Evolutionary conservation across 768 basidiomycete species (phyloP), one percentile per base, ranked within the genome.

Genomic region (Gyrodon lividus): DNA sequence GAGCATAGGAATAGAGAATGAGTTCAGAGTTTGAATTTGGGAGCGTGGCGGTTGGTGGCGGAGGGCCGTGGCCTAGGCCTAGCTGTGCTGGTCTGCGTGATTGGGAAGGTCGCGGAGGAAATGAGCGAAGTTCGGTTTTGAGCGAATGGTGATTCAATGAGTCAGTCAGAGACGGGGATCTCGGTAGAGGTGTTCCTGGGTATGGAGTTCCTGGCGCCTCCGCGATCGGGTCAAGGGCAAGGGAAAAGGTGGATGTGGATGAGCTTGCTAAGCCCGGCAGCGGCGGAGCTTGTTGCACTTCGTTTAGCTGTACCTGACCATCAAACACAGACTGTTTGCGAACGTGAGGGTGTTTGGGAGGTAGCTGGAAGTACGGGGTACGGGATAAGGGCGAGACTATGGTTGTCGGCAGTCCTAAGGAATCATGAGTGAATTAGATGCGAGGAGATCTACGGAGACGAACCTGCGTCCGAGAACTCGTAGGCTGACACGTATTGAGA

Each of bases 1-100:
- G 89, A 0, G 84, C 89, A 58, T 94, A 94, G 0, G 92, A 84
- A 66, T 94, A 94, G 2, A 94, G 77, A 17, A 94, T 80, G 16
- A 89, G 71, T 56, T 92, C 87, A 0, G 78, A 75, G 51, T 80
- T 80, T 3, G 77, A 66, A 20, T 74, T 67, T 30, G 78, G 69
- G 61, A 81, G 78, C 14, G 74, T 66, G 5, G 79, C 74, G 1
- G 74, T 72, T 20, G 73, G 74, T 13, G 70, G 67, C 2, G 63
- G 70, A 6, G 56, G 67, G 63, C 71, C 71, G 16, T 78, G 77
- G 0, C 83, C 84, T 0, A 83, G 70, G 6, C 77, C 79, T 7
- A 72, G 68, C 30, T 73, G 75, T 4, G 68, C 58, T 28, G 72
- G 74, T 47, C 69, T 73, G 24, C 65, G 74, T 5, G 58, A 62